Conservation (phyloP, 1,139 yeast species). For the Geotrichum restrictum region DNA sequence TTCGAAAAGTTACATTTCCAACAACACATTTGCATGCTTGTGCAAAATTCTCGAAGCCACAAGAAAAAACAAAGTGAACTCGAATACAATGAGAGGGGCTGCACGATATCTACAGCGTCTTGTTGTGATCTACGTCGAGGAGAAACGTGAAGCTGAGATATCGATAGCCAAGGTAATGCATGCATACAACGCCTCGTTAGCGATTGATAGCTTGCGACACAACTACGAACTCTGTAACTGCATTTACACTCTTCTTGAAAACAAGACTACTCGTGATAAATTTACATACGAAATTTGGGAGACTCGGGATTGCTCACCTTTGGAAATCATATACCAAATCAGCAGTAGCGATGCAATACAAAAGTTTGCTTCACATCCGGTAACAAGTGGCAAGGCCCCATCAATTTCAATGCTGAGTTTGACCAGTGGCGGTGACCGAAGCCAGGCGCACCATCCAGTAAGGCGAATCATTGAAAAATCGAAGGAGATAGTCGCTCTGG, state of each 20-base stretch:
- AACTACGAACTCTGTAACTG: constrained; percentile 33
- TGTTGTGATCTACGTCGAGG: constrained; percentile 22
- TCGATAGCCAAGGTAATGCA: constrained; percentile 30
- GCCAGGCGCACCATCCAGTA: constrained; percentile 3
- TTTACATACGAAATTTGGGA: constrained; percentile 48
- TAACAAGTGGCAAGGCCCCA: constrained; percentile 1
- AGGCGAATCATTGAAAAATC: constrained; percentile 25
- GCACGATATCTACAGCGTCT: constrained; percentile 35
- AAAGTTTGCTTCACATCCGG: constrained; percentile 9
- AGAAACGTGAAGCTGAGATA: constrained; percentile 23
- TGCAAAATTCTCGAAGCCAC: constrained; percentile 41
- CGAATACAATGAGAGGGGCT: constrained; percentile 50
- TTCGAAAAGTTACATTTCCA: constrained; percentile 39
- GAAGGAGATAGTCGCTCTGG: constrained; percentile 24
- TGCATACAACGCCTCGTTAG: constrained; percentile 31
- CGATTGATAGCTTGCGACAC: constrained; percentile 30
- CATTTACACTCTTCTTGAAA: constrained; percentile 29
- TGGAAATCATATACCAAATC: constrained; percentile 34
- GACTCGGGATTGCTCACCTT: constrained; percentile 45
- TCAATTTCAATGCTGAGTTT: constrained; percentile 8
- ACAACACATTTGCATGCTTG: constrained; percentile 39
- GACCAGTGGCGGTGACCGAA: constrained; percentile 4
- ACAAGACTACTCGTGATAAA: constrained; percentile 24
- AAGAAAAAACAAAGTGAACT: constrained; percentile 31
- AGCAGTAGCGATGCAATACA: constrained; percentile 2